A percentile compares a stretch with the other conserved stretches of the same genome.
Conservation (phyloP, 495 filamentous ascomycete species). For the Astrocystis sublimbata region DNA sequence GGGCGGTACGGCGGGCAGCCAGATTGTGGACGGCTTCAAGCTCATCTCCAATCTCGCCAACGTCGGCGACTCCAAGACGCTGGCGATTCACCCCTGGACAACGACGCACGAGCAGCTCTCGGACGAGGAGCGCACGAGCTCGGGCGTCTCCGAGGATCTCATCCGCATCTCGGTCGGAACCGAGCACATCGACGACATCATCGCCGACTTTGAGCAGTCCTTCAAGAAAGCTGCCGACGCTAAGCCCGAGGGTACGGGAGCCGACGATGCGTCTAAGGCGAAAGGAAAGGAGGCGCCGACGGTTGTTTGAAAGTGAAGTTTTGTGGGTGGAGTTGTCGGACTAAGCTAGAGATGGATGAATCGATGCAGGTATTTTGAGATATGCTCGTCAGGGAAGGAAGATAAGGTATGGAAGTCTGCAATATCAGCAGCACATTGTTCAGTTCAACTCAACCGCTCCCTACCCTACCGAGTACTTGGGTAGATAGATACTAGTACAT, state of each 20-base stretch:
- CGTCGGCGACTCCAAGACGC: constrained; percentile 79
- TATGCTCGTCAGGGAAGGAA: no score
- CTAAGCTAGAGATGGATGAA: not conserved
- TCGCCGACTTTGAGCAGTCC: constrained; percentile 92
- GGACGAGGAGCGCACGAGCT: constrained; percentile 77
- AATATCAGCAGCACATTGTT: no score
- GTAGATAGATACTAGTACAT: no score
- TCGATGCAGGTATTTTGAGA: no score
- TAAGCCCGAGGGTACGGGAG: constrained; percentile 27
- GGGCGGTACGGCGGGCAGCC: constrained; percentile 73
- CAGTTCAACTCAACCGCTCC: no score
- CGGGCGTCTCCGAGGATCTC: constrained; percentile 86
- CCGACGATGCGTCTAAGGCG: constrained; percentile 18
- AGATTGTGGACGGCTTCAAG: constrained; percentile 93
- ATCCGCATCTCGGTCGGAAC: constrained; percentile 97
- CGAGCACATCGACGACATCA: constrained; percentile 98
- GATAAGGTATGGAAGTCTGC: not conserved
- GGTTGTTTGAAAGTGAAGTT: constrained; percentile 30
- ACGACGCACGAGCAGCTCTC: constrained; percentile 95
- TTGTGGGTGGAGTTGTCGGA: not conserved
- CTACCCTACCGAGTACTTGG: no score
- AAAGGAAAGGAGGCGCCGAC: constrained; percentile 41
- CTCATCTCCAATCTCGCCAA: constrained; percentile 89
- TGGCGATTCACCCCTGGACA: constrained; percentile 95
- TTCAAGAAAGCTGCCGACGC: constrained; percentile 60